Evolutionary conservation across 352 stramenopile species (phyloP).

Genomic region (Globisporangium polare): DNA sequence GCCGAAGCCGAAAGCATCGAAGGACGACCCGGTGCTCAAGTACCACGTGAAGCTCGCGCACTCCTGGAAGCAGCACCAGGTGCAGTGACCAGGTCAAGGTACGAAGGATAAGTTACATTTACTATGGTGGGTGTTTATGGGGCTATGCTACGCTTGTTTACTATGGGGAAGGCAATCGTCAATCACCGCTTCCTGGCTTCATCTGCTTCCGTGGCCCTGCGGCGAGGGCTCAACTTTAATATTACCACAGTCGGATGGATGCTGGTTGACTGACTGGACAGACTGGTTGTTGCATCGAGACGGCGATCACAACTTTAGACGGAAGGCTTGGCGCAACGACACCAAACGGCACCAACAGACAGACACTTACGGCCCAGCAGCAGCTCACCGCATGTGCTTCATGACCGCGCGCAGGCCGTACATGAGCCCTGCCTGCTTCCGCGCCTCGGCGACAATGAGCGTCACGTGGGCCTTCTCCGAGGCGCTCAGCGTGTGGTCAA

Average conservation of each 20-base stretch:
- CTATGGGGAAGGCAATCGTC: background rate
- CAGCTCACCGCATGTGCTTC: constrained; percentile 76
- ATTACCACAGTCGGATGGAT: background rate
- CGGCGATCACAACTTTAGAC: background rate
- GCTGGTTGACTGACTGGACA: background rate
- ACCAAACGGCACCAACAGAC: background rate
- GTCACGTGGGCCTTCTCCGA: constrained; percentile 87
- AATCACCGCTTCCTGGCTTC: no score
- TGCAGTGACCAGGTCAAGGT: background rate
- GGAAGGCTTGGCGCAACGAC: background rate
- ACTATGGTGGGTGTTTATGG: constrained; percentile 8
- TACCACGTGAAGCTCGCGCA: constrained; percentile 68
- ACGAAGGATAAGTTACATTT: constrained; percentile 1
- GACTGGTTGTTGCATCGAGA: background rate
- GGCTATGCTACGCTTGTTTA: constrained; percentile 11
- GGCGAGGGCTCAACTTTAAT: background rate
- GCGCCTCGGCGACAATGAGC: constrained; percentile 74
- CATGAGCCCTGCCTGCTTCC: constrained; percentile 86
- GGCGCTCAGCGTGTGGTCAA: constrained; percentile 68
- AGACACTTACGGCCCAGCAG: no score
- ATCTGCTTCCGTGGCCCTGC: no score
- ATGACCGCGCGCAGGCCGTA: constrained; percentile 84
- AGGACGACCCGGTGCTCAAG: constrained; percentile 30
- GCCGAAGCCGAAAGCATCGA: constrained; percentile 12
- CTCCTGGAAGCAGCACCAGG: constrained; percentile 39